phyloP scores from a whole-genome alignment of 371 early-diverging fungal species.

The Rhizopus stolonifer region DNA sequence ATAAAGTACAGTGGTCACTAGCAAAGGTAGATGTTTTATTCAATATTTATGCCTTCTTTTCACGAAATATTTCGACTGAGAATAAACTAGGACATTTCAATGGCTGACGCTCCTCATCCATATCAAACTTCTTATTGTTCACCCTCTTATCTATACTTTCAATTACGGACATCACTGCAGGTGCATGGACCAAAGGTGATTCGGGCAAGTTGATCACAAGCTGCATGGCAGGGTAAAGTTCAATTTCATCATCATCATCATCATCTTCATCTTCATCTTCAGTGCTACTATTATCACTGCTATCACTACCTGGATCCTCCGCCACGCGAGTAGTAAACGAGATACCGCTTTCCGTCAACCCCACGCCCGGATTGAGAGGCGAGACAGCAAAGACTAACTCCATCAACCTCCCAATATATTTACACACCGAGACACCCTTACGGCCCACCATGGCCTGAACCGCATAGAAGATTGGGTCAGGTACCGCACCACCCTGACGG shows the following conservation, averaged over 20 bases:
- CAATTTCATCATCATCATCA: neutral
- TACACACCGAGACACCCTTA: constrained; percentile 41
- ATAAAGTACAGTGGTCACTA: too few relatives aligned
- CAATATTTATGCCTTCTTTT: constrained; percentile 6
- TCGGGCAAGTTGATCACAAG: constrained; percentile 17
- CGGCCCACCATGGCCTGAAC: constrained; percentile 39
- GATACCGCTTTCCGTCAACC: constrained; percentile 32
- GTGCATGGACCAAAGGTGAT: constrained; percentile 24
- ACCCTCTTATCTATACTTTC: constrained; percentile 31
- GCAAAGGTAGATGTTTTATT: too few relatives aligned
- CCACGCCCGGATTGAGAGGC: constrained; percentile 40
- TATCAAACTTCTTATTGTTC: constrained; percentile 27
- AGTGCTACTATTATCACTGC: constrained; percentile 1
- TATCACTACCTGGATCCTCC: constrained; percentile 1
- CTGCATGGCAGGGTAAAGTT: constrained; percentile 22
- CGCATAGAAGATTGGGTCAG: constrained; percentile 43
- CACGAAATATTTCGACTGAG: constrained; percentile 15
- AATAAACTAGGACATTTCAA: constrained; percentile 27
- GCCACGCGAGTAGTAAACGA: constrained; percentile 16
- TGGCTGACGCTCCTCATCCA: constrained; percentile 25
- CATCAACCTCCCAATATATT: constrained; percentile 46
- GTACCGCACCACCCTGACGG: constrained; percentile 57
- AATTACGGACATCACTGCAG: constrained; percentile 33
- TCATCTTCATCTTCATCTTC: constrained; percentile 14
- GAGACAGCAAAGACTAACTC: constrained; percentile 47